These are phyloP conservation scores for Picea sitchensis DNA, from an alignment of 75 land plant species.

Conservation along the genomic window DNA sequence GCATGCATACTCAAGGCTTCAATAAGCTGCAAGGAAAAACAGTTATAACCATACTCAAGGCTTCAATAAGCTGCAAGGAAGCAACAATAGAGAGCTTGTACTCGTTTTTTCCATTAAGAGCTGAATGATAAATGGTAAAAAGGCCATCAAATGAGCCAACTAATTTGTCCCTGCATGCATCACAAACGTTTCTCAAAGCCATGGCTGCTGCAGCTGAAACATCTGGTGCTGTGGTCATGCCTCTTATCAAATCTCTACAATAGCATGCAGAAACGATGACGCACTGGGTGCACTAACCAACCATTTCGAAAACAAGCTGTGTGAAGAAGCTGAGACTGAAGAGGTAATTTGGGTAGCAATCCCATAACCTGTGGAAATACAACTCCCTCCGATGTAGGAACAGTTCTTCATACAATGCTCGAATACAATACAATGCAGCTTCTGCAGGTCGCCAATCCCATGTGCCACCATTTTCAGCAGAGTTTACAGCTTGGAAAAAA, in stretches of 20 bases:
- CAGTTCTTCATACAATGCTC: conserved; percentile 69
- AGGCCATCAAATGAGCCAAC: conserved; percentile 71
- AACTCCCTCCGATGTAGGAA: conserved; percentile 65
- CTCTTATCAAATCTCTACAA: conserved; percentile 68
- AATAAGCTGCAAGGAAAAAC: conserved; percentile 86
- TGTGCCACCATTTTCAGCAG: conserved; percentile 34
- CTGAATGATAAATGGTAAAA: conserved; percentile 64
- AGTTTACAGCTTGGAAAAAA: conserved; percentile 59
- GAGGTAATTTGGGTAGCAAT: conserved; percentile 81
- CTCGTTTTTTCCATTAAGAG: conserved; percentile 55
- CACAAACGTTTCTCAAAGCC: too few species aligned
- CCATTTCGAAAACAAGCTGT: conserved; percentile 95
- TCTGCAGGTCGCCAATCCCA: conserved; percentile 85
- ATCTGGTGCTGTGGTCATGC: conserved; percentile 23
- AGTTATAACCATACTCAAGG: conserved; percentile 83
- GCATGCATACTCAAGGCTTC: conserved; percentile 86
- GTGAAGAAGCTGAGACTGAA: conserved; percentile 71
- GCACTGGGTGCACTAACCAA: conserved; percentile 63
- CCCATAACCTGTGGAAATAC: conserved; percentile 83
- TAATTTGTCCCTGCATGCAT: conserved; percentile 45
- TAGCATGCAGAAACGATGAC: conserved; percentile 47
- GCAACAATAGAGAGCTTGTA: conserved; percentile 71
- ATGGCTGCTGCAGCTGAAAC: too few species aligned
- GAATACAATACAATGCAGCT: conserved; percentile 83
- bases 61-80: conserved; percentile 87